Conservation (phyloP, 2,329 filamentous ascomycete species). For the Neodidymelliopsis sp. region DNA sequence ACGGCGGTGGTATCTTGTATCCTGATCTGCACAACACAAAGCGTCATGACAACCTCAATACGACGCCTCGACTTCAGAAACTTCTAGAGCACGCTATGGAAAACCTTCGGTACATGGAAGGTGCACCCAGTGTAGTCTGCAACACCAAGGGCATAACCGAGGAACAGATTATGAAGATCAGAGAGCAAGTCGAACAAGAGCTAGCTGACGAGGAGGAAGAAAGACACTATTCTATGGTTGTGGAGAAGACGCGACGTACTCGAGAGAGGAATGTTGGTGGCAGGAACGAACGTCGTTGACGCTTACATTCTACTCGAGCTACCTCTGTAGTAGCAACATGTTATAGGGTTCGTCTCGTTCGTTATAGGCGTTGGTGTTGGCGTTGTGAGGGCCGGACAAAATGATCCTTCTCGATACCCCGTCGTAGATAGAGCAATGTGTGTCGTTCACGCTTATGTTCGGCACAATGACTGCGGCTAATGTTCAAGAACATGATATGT, state of each 20-base stretch:
- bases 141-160: conserved; percentile 83
- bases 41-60: conserved; percentile 77
- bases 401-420: conserved; percentile 9
- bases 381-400: background rate
- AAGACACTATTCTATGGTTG: conserved; percentile 64
- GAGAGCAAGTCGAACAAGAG: conserved; percentile 73
- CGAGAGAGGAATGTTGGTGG: conserved; percentile 56
- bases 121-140: conserved; percentile 76
- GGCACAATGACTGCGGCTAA: background rate
- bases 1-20: conserved; percentile 73
- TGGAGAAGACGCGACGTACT: conserved; percentile 51
- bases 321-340: background rate
- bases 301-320: no score
- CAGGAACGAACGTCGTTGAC: conserved; percentile 49
- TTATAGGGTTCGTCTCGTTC: background rate
- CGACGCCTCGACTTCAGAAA: conserved; percentile 75
- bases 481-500: no score
- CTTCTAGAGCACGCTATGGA: conserved; percentile 82
- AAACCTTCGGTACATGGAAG: conserved; percentile 84
- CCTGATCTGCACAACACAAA: conserved; percentile 83
- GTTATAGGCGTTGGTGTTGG: conserved; percentile 3
- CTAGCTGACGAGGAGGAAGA: conserved; percentile 71
- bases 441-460: background rate
- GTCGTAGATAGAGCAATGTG: background rate
- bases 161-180: conserved; percentile 62